Percentiles rank a stretch among this genome's conserved stretches.
Conservation (phyloP, 2,329 filamentous ascomycete genomes). For the Cladosporium sp. region DNA sequence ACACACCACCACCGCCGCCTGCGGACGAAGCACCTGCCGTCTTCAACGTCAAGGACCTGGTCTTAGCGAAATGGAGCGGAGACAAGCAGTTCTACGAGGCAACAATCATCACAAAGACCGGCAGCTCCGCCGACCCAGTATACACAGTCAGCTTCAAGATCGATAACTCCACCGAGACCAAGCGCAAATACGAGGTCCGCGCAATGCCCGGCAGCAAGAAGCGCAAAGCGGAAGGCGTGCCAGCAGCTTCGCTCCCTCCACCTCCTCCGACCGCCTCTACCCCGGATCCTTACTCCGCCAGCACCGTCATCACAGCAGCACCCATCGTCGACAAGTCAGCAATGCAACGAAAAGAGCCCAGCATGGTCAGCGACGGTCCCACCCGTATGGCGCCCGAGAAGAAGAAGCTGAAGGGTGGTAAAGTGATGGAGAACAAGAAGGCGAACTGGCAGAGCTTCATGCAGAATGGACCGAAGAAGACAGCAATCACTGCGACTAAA, state of each 20-base stretch:
- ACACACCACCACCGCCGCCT: conserved; percentile 27
- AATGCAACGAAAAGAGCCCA: conserved; percentile 58
- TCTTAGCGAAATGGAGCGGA: conserved; percentile 88
- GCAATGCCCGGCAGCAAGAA: conserved; percentile 59
- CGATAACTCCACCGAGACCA: conserved; percentile 75
- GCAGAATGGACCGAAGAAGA: conserved; percentile 54
- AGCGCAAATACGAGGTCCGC: conserved; percentile 75
- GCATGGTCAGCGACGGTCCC: conserved; percentile 58
- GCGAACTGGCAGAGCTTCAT: conserved; percentile 94
- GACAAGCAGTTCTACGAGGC: conserved; percentile 90
- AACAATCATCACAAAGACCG: conserved; percentile 88
- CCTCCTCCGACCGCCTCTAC: conserved; percentile 37
- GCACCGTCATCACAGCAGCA: conserved; percentile 61
- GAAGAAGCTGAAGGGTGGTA: conserved; percentile 83
- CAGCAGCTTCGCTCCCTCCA: conserved; percentile 41
- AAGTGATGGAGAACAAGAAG: conserved; percentile 86
- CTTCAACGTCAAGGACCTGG: conserved; percentile 84
- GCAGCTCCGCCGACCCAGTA: conserved; percentile 82
- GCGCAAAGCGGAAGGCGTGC: conserved; percentile 73
- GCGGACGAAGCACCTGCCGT: conserved; percentile 42
- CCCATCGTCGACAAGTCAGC: conserved; percentile 64
- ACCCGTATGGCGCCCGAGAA: conserved; percentile 44
- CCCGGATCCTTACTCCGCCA: conserved; percentile 32
- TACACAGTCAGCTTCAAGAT: conserved; percentile 95
- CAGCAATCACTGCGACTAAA: conserved; percentile 18